phyloP scores from a whole-genome alignment of 2,329 filamentous ascomycete genomes.

The Penicillium sp. region DNA sequence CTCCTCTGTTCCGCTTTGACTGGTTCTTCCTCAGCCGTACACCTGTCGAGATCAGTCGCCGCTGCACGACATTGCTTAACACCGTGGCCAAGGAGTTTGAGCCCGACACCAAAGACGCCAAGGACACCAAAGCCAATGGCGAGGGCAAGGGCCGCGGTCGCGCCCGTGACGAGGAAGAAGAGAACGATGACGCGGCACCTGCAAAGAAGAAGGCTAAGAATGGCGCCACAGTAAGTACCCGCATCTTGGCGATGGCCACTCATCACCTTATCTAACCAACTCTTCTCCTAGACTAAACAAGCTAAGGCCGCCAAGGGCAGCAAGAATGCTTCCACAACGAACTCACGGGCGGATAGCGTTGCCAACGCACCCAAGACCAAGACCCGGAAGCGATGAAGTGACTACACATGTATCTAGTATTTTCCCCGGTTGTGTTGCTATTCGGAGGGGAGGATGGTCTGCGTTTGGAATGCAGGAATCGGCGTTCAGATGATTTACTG shows the following conservation, averaged over 20 bases:
- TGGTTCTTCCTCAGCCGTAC: conserved; percentile 99
- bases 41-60: conserved; percentile 86
- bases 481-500: conserved; percentile 33
- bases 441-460: not conserved
- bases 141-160: conserved; percentile 71
- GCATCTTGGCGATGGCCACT: conserved; percentile 3
- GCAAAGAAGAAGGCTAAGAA: conserved; percentile 95
- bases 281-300: conserved; percentile 78
- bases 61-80: conserved; percentile 91
- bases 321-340: conserved; percentile 76
- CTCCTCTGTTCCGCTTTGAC: conserved; percentile 94
- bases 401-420: not conserved
- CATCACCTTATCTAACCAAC: conserved; percentile 13
- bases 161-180: conserved; percentile 76
- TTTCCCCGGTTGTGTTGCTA: conserved; percentile 3
- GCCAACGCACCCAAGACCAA: conserved; percentile 66
- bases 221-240: conserved; percentile 75
- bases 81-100: conserved; percentile 96
- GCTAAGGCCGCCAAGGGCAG: conserved; percentile 84
- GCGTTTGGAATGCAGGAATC: conserved; percentile 17
- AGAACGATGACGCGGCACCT: conserved; percentile 80
- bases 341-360: conserved; percentile 87
- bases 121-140: conserved; percentile 68
- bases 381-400: conserved; percentile 55
- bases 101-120: conserved; percentile 65